A percentile compares a stretch with the other conserved stretches of the same genome.
phyloP scores from a whole-genome alignment of 257 asterid species.

The Nicotiana attenuata region DNA sequence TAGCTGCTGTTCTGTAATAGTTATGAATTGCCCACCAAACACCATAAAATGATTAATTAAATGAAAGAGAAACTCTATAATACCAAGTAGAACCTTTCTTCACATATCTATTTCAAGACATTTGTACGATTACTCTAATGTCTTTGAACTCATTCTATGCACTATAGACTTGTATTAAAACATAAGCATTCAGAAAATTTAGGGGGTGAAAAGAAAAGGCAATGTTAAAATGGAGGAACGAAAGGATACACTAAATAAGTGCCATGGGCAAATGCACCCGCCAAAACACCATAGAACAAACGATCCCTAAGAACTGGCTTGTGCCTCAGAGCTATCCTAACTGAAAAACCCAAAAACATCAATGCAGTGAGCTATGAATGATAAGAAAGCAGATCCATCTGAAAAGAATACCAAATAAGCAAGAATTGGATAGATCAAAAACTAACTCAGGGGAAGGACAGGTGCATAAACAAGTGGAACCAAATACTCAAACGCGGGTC shows the following conservation, averaged over 20 bases:
- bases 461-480: slow-evolving; percentile 73
- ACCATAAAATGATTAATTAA: not conserved
- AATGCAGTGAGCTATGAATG: not conserved
- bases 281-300: slow-evolving; percentile 62
- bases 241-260: slow-evolving; percentile 64
- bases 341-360: slow-evolving; percentile 22
- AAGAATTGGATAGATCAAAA: not conserved
- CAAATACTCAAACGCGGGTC: slow-evolving; percentile 53
- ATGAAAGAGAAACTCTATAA: not conserved
- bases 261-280: slow-evolving; percentile 79
- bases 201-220: not conserved
- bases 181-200: not conserved
- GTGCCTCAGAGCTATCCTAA: slow-evolving; percentile 47
- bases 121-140: not conserved
- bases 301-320: slow-evolving; percentile 83
- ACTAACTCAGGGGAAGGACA: slow-evolving; percentile 65
- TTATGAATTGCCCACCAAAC: not conserved
- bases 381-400: not conserved
- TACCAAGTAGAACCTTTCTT: not conserved
- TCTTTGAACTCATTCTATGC: not conserved
- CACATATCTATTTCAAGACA: not conserved
- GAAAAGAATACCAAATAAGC: not conserved
- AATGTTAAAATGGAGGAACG: not conserved
- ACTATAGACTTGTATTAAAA: not conserved
- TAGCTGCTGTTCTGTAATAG: too few species aligned